These are phyloP conservation scores for Agrocybe pediades DNA, from an alignment of 768 basidiomycete genomes.

Conservation along the genomic window DNA sequence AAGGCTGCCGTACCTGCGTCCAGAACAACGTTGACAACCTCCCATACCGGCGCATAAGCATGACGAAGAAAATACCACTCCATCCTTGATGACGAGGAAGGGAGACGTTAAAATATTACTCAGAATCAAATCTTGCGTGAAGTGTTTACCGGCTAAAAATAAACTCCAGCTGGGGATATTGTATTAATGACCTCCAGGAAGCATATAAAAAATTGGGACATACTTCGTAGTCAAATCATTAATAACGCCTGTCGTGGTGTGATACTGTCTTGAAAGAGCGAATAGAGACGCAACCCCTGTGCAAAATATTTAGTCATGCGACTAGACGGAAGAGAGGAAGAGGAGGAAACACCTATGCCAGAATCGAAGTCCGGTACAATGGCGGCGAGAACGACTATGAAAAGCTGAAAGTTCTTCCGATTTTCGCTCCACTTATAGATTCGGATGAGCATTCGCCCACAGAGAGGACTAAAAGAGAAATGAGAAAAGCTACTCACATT, in stretches of 20 bases:
- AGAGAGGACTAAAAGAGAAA: not conserved
- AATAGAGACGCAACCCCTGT: conserved; percentile 65
- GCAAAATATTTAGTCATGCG: not conserved
- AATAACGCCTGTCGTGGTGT: conserved; percentile 57
- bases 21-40: conserved; percentile 72
- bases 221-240: conserved; percentile 65
- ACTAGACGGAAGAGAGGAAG: not conserved
- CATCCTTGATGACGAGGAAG: conserved; percentile 38
- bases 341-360: conserved; percentile 47
- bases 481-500: conserved; percentile 29
- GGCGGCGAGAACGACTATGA: conserved; percentile 64
- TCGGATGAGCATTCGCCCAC: not conserved
- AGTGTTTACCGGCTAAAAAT: conserved; percentile 51
- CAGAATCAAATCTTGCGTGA: not conserved
- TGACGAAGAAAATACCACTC: conserved; percentile 64
- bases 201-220: conserved; percentile 6
- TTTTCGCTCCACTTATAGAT: conserved; percentile 53
- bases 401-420: conserved; percentile 55
- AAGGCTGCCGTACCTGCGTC: conserved; percentile 53
- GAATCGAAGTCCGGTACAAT: conserved; percentile 72
- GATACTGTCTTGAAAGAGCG: conserved; percentile 52
- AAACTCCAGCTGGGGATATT: conserved; percentile 60
- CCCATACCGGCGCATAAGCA: conserved; percentile 63
- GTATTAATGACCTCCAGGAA: conserved; percentile 5
- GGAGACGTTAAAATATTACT: conserved; percentile 1